phyloP scores from a whole-genome alignment of 768 basidiomycete species.

The Lactifluus rugatus region DNA sequence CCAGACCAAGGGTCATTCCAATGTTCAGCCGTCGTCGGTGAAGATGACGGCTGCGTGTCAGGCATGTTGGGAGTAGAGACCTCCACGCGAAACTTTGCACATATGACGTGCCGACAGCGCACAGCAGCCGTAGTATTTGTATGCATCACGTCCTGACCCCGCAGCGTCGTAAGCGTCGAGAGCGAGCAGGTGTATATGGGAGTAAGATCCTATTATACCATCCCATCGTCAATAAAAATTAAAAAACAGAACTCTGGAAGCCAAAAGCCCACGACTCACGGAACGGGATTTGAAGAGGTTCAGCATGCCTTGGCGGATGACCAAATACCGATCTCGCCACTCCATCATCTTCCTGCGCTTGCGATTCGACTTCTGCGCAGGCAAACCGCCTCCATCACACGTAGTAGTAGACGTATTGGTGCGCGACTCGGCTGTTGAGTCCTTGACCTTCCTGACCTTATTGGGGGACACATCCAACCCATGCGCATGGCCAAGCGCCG shows the following conservation, averaged over 20 bases:
- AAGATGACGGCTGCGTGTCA: neutral
- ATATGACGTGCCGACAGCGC: slow-evolving; percentile 15
- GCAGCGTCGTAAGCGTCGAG: slow-evolving; percentile 11
- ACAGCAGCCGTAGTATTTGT: neutral
- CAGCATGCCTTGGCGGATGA: slow-evolving; percentile 50
- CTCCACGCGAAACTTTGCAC: slow-evolving; percentile 14
- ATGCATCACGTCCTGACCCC: slow-evolving; percentile 12
- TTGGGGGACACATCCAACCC: neutral
- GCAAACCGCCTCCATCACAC: neutral
- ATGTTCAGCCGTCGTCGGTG: neutral
- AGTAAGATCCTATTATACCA: slow-evolving; percentile 10
- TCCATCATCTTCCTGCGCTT: slow-evolving; percentile 35
- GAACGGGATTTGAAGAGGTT: slow-evolving; percentile 42
- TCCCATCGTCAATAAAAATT: neutral
- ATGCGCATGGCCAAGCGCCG: slow-evolving; percentile 1
- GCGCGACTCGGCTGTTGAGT: neutral
- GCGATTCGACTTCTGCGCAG: slow-evolving; percentile 7
- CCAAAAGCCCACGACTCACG: slow-evolving; percentile 34
- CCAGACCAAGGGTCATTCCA: slow-evolving; percentile 20
- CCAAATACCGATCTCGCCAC: slow-evolving; percentile 55
- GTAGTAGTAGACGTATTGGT: neutral
- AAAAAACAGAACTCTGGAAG: neutral
- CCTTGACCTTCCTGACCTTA: slow-evolving; percentile 18
- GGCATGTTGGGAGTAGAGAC: neutral
- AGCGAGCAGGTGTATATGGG: slow-evolving; percentile 18